Evolutionary conservation across 169 alveolate species (phyloP), one percentile per base, ranked within the genome.

Genomic region (Eimeria maxima): DNA sequence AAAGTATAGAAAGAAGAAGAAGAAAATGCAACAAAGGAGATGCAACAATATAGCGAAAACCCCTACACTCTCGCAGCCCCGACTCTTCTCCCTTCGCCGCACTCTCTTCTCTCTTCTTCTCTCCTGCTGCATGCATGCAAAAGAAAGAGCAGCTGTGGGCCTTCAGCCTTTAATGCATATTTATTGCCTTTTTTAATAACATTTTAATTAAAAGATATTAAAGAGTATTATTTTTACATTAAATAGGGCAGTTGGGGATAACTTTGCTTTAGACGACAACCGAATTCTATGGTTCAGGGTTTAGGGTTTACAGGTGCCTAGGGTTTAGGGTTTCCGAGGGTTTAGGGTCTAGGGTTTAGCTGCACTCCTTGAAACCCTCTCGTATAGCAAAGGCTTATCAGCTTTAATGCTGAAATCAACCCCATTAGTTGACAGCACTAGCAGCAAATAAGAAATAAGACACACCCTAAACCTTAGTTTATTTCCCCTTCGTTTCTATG

Each of bases 81-180:
- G 13, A 74, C 5, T 7, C 42, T 69, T 11, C 33, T 33, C 80
- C 47, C 60, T 55, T 44, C 60, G 55, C 86, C 13, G 44, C 86
- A 22, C 86, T 16, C 60, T 47, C 29, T 45, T 8, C 83, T 8
- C 50, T 47, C 29, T 45, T 8, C 83, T 8, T 24, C 27, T 42
- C 33, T 24, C 55, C 55, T 33, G 55, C 86, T 74, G 86, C 86
- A 74, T 74, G 86, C 86, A 38, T n/a, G 27, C 50, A n/a, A 29
- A 71, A 24, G 27, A 18, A 13, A 5, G 57, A n/a, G 53, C 55
- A 55, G 33, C 86, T 74, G 18, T 29, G 33, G 33, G 53, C 55
- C 53, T 27, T 18, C 18, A 11, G 5, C 5, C 8, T 74, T 74
- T 7, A 10, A 27, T 69, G 47, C n/a, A 24, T 63, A 7, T 33